Base-by-base conservation (phyloP, 2,329 filamentous ascomycete species). In the Zasmidium citrigriseum region DNA sequence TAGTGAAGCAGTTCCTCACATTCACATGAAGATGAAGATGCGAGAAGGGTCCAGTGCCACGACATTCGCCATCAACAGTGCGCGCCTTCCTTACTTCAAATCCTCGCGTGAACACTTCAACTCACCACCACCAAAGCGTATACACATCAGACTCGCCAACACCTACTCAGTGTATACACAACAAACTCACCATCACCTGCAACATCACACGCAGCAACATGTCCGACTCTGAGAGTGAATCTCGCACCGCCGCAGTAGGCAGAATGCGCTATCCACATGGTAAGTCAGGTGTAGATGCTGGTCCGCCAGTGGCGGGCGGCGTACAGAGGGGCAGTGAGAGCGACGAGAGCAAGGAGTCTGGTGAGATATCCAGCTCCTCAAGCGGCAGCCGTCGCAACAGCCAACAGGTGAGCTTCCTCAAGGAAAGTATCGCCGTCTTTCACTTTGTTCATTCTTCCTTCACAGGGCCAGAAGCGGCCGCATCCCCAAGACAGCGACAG, bases 201-300 rank as follows among this genome's bases (percentile, higher is more conserved):
- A 22, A 20, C 41, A 38, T 11, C 4, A 45, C 47, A 44, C 23
- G 18, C 20, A n/a, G 20, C 29, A 20, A 24, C 20, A 55, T 54
- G 51, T 58, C 56, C 24, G 56, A 46, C 22, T 54, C 51, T n/a
- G 56, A 54, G 22, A 24, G 44, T 22, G 56, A 58, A 12, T 58
- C 56, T 7, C 44, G 56, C 12, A 47, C 56, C 10, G 29, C 46
- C 20, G 52, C 56, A 20, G 49, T 58, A 9, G 56, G 56, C 10
- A 34, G 56, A 23, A 58, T 54, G 56, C 56, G 56, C 46, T 50
- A 21, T 16, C 24, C 47, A 34, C 29, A 29, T n/a, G 51, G 46
- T 54, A 46, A 55, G 46, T 45, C 23, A 22, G 23, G n/a, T 20
- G 24, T 21, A 16, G 44, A 24, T 54, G 34, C 34, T 41, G 18